phyloP scores from a whole-genome alignment of 345 rosid genomes.

The Hypericum androsaemum region DNA sequence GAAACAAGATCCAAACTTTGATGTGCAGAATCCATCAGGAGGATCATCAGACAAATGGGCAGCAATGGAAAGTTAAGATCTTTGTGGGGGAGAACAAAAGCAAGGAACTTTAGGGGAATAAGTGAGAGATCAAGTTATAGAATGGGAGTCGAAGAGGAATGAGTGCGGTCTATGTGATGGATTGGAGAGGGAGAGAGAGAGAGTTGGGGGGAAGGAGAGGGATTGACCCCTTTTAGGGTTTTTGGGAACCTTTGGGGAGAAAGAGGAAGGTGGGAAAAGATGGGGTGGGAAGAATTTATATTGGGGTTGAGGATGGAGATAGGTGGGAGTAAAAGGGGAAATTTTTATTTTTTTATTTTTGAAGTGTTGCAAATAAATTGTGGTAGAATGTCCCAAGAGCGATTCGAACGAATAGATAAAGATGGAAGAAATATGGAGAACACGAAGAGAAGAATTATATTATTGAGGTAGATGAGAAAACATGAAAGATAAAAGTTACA shows the following conservation, averaged over 20 bases:
- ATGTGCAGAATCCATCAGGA: conserved; percentile 13
- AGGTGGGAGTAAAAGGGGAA: background rate
- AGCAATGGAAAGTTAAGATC: background rate
- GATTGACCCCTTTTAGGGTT: conserved; percentile 1
- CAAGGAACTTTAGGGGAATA: no score
- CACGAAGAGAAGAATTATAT: no score
- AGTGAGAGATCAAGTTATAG: no score
- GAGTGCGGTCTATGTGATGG: background rate
- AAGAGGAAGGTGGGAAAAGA: conserved; percentile 15
- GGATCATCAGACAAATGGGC: conserved; percentile 18
- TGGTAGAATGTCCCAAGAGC: no score
- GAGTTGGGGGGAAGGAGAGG: background rate
- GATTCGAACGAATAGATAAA: no score
- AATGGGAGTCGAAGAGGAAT: background rate
- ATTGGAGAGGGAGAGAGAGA: background rate
- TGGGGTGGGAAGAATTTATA: conserved; percentile 5
- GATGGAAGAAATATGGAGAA: no score
- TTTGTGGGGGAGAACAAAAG: background rate
- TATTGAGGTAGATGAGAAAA: no score
- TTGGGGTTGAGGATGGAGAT: background rate
- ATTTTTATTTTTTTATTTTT: no score
- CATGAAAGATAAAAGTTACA: no score
- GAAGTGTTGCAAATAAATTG: no score
- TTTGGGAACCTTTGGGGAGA: background rate
- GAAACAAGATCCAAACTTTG: conserved; percentile 13